phyloP scores from a whole-genome alignment of 257 asterid species.

The Fraxinus cuspidata region DNA sequence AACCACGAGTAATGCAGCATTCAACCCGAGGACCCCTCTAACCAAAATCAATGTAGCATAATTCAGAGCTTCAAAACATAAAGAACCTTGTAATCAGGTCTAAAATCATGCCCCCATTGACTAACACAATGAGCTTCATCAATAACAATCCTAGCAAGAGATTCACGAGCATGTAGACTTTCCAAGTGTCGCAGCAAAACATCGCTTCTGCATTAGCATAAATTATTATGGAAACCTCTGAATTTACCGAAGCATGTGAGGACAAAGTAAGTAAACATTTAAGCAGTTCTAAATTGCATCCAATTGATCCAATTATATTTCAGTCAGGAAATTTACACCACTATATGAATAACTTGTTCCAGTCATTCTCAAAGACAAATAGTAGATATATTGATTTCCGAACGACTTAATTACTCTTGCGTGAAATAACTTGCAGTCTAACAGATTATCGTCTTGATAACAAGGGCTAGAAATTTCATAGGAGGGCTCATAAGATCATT shows the following conservation, averaged over 20 bases:
- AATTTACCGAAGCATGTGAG: not conserved
- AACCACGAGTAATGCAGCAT: slow-evolving; percentile 22
- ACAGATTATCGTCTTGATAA: not conserved
- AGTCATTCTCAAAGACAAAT: not conserved
- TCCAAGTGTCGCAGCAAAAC: slow-evolving; percentile 83
- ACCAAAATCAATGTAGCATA: slow-evolving; percentile 7
- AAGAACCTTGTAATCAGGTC: slow-evolving; percentile 97
- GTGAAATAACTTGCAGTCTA: not conserved
- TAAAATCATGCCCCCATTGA: slow-evolving; percentile 99
- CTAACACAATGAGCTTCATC: slow-evolving; percentile 99
- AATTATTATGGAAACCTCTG: not conserved
- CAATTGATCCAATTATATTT: not conserved
- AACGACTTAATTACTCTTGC: not conserved
- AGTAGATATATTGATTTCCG: not conserved
- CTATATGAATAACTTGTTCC: not conserved
- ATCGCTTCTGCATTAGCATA: slow-evolving; percentile 72
- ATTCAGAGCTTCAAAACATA: slow-evolving; percentile 11
- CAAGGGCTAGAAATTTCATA: not conserved
- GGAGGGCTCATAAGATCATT: no score
- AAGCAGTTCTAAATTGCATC: not conserved
- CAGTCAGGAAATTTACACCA: not conserved
- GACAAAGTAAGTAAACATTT: not conserved
- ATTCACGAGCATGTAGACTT: slow-evolving; percentile 71
- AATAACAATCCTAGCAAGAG: slow-evolving; percentile 86
- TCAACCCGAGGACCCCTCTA: slow-evolving; percentile 5